Evolutionary conservation across 257 asterid genomes (phyloP).

Genomic region (Linderniella brevidens): DNA sequence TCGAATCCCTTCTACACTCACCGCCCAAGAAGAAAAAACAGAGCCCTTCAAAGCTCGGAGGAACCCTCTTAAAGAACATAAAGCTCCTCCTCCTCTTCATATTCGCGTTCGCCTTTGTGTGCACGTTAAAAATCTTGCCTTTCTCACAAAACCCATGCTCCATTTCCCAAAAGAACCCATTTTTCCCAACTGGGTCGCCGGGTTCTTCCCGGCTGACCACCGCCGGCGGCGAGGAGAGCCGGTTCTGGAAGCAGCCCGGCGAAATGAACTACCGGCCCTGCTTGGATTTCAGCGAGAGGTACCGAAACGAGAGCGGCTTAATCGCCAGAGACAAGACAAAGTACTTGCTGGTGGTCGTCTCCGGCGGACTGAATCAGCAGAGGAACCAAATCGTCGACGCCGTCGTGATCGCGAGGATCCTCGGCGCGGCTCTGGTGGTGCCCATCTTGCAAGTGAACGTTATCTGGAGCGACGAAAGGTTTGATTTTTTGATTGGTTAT

Average conservation of each 20-base stretch:
- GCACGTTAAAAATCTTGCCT: constrained; percentile 53
- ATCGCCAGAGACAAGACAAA: constrained; percentile 47
- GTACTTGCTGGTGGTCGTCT: constrained; percentile 74
- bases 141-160: constrained; percentile 40
- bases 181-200: constrained; percentile 14
- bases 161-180: constrained; percentile 16
- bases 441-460: constrained; percentile 91
- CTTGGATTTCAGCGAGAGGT: constrained; percentile 45
- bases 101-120: constrained; percentile 29
- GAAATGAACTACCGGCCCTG: constrained; percentile 85
- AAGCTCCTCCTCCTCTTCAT: constrained; percentile 37
- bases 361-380: constrained; percentile 97
- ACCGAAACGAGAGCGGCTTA: constrained; percentile 24
- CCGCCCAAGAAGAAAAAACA: constrained; percentile 46
- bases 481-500: no score
- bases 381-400: constrained; percentile 98
- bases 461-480: constrained; percentile 98
- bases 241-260: constrained; percentile 87
- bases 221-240: constrained; percentile 17
- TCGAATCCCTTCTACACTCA: constrained; percentile 52
- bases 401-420: constrained; percentile 83
- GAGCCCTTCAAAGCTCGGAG: constrained; percentile 14
- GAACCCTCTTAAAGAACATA: constrained; percentile 31
- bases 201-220: constrained; percentile 9
- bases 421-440: constrained; percentile 90